Percentiles rank a stretch among this genome's conserved stretches.
Evolutionary conservation across 495 filamentous ascomycete genomes (phyloP).

Genomic region (Emericellopsis terricola): DNA sequence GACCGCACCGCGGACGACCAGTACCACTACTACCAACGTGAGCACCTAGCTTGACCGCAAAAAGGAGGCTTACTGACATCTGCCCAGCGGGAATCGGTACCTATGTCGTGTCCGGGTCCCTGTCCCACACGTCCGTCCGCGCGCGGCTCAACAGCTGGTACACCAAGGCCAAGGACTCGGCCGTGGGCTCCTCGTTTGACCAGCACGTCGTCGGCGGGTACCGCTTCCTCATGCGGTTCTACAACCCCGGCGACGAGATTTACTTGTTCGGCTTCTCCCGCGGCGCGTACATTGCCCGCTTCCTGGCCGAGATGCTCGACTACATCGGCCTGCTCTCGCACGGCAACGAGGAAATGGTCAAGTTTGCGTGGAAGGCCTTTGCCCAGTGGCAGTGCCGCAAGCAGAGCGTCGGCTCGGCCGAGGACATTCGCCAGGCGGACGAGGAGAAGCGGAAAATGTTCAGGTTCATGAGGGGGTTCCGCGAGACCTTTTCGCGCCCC

Average conservation of each 20-base stretch:
- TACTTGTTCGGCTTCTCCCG: conserved; percentile 73
- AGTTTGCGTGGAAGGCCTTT: conserved; percentile 81
- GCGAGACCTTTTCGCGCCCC: conserved; percentile 68
- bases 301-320: conserved; percentile 75
- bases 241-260: conserved; percentile 62
- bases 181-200: conserved; percentile 67
- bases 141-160: conserved; percentile 59
- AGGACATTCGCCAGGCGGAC: background rate
- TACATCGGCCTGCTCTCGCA: conserved; percentile 61
- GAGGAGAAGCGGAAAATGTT: conserved; percentile 35
- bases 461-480: conserved; percentile 63
- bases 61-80: too few species aligned
- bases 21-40: conserved; percentile 54
- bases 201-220: conserved; percentile 75
- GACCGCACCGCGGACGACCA: conserved; percentile 32
- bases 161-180: conserved; percentile 68
- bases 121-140: conserved; percentile 44
- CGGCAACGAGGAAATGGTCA: conserved; percentile 77
- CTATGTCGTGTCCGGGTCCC: conserved; percentile 50
- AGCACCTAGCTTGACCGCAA: conserved; percentile 6
- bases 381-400: conserved; percentile 62
- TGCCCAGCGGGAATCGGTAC: conserved; percentile 60
- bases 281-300: conserved; percentile 75
- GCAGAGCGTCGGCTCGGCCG: conserved; percentile 10
- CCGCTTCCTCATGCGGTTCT: conserved; percentile 79